Conservation (phyloP, 179 eudicot genomes). For the Kewa caespitosa region DNA sequence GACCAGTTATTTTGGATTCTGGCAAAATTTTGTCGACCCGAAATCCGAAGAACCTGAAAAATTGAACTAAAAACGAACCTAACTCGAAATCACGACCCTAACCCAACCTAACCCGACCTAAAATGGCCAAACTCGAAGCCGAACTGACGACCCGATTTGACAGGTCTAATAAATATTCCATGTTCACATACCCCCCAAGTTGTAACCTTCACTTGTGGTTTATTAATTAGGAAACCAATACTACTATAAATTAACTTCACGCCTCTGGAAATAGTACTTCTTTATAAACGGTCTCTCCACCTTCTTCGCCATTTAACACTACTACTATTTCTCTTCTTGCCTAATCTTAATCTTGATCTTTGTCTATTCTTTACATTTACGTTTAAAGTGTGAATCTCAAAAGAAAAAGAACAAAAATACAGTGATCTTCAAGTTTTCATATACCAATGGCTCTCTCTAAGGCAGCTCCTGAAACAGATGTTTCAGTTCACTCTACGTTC, state of each 20-base stretch:
- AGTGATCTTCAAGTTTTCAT: background rate
- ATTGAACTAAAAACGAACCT: too few species aligned
- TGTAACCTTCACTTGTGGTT: slow-evolving; percentile 5
- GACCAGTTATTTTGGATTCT: too few species aligned
- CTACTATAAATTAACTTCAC: background rate
- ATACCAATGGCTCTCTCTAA: slow-evolving; percentile 25
- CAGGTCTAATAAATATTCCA: too few species aligned
- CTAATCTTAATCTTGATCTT: background rate
- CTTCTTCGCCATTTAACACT: background rate
- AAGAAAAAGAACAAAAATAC: background rate
- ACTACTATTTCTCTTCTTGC: background rate
- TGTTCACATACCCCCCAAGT: slow-evolving; percentile 6
- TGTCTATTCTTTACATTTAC: background rate
- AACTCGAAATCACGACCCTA: too few species aligned
- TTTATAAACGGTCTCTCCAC: background rate
- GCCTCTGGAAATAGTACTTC: background rate
- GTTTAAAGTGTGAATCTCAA: background rate
- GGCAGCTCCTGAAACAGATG: slow-evolving; percentile 16
- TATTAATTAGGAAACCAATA: background rate
- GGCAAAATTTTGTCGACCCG: too few species aligned
- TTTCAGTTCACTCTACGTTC: slow-evolving; percentile 31
- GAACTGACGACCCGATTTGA: background rate
- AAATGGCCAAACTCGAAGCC: background rate
- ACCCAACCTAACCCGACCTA: background rate
- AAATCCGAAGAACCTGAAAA: background rate